Evolutionary conservation across 2,329 filamentous ascomycete genomes (phyloP).

Genomic region (Verticillium longisporum): DNA sequence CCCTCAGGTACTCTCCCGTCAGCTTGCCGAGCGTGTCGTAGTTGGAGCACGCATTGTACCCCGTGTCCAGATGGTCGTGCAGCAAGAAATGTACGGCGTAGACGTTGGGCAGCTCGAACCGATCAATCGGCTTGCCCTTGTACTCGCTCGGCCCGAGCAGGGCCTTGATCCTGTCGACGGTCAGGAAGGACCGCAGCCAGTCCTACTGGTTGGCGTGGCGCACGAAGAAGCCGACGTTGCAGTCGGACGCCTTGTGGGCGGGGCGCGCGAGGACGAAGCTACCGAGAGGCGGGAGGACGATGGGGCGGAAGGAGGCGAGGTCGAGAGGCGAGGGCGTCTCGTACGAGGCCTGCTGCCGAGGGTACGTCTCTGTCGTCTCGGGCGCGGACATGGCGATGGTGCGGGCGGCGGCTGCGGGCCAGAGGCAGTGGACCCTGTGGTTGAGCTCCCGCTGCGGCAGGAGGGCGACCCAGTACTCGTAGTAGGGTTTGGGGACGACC

Average conservation of each 20-base stretch:
- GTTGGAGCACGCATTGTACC: constrained; percentile 30
- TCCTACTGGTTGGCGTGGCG: constrained; percentile 29
- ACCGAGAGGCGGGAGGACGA: constrained; percentile 17
- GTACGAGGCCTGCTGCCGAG: background rate
- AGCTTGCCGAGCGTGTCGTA: constrained; percentile 24
- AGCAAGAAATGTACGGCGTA: constrained; percentile 38
- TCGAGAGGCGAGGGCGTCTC: background rate
- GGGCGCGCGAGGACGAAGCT: constrained; percentile 21
- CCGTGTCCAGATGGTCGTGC: constrained; percentile 33
- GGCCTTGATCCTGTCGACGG: constrained; percentile 23
- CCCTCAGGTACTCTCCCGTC: constrained; percentile 19
- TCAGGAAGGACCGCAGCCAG: constrained; percentile 33
- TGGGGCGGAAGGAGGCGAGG: background rate
- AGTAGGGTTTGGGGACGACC: constrained; percentile 1
- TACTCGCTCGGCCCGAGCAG: constrained; percentile 36
- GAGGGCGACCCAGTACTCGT: constrained; percentile 7
- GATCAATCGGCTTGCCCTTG: constrained; percentile 27
- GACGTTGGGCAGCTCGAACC: constrained; percentile 36
- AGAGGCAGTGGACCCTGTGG: constrained; percentile 13
- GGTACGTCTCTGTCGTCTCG: background rate
- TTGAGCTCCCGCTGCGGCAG: constrained; percentile 8
- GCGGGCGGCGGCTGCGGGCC: constrained; percentile 10
- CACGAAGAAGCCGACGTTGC: constrained; percentile 26
- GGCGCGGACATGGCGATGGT: background rate
- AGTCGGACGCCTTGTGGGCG: constrained; percentile 26